A percentile compares a stretch with the other conserved stretches of the same genome.
phyloP scores from a whole-genome alignment of 805 yeast species.

The Nematodospora valgi region DNA sequence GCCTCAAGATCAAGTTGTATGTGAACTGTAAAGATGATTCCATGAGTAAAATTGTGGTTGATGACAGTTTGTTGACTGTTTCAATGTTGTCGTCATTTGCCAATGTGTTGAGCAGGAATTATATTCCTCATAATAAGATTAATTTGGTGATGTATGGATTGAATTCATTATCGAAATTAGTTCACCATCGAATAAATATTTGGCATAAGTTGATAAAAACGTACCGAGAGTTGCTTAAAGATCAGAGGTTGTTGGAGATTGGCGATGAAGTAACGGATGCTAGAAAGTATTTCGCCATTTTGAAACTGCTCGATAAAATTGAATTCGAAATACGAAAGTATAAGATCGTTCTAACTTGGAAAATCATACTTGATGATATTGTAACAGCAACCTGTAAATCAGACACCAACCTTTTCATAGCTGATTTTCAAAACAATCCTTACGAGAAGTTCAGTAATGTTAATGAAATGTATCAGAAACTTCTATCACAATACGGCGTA shows the following conservation, averaged over 20 bases:
- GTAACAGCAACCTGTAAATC: constrained; percentile 24
- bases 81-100: constrained; percentile 21
- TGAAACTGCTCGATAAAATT: constrained; percentile 20
- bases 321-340: constrained; percentile 10
- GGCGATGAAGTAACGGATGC: constrained; percentile 15
- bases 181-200: constrained; percentile 19
- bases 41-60: constrained; percentile 8
- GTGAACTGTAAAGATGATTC: constrained; percentile 15
- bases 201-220: constrained; percentile 19
- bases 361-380: constrained; percentile 18
- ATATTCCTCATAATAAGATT: constrained; percentile 23
- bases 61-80: constrained; percentile 10
- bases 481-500: constrained; percentile 24
- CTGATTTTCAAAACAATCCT: constrained; percentile 5
- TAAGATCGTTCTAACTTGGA: constrained; percentile 19
- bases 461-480: constrained; percentile 15
- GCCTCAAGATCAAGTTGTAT: constrained; percentile 13
- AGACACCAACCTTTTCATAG: constrained; percentile 11
- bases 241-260: constrained; percentile 7
- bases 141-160: constrained; percentile 29
- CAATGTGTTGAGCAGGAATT: constrained; percentile 17
- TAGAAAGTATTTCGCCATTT: constrained; percentile 13
- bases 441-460: constrained; percentile 9
- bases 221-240: constrained; percentile 16
- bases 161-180: constrained; percentile 25